A percentile compares a stretch with the other conserved stretches of the same genome.
These are phyloP conservation scores for Lecanicillium sp. DNA, from an alignment of 2,329 filamentous ascomycete species.

Conservation along the genomic window DNA sequence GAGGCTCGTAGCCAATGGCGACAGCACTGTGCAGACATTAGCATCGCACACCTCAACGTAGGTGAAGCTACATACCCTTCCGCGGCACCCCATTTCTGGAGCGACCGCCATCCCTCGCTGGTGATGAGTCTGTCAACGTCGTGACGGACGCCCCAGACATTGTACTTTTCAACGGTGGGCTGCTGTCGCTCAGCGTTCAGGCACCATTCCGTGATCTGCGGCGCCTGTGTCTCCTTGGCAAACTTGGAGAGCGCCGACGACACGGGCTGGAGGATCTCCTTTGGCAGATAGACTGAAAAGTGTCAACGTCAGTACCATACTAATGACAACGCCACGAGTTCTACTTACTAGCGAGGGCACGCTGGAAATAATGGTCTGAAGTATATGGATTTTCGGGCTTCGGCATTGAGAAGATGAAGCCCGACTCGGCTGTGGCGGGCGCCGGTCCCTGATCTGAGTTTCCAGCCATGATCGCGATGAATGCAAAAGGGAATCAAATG, in stretches of 20 bases:
- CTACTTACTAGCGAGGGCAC: constrained; percentile 2
- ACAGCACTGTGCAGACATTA: constrained; percentile 6
- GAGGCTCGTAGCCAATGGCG: constrained; percentile 10
- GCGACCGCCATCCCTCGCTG: constrained; percentile 14
- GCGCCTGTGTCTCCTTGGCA: constrained; percentile 3
- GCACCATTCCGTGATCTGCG: constrained; percentile 12
- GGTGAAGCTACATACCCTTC: constrained; percentile 7
- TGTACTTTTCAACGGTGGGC: constrained; percentile 15
- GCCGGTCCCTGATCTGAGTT: not conserved
- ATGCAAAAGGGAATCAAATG: too few relatives aligned
- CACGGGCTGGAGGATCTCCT: not conserved
- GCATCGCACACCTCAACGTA: not conserved
- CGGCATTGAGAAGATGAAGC: constrained; percentile 13
- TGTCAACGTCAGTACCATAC: not conserved
- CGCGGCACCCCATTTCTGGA: constrained; percentile 12
- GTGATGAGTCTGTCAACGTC: constrained; percentile 14
- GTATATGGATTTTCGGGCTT: constrained; percentile 5
- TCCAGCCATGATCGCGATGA: not conserved
- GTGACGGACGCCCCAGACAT: constrained; percentile 13
- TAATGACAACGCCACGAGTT: too few relatives aligned
- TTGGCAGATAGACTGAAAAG: constrained; percentile 7
- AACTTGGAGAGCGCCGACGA: not conserved
- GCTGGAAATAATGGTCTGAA: constrained; percentile 9
- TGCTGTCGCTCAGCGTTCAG: constrained; percentile 13
- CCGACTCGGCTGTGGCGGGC: constrained; percentile 8